Evolutionary conservation across 1,284 basidiomycete species (phyloP).

Genomic region (Ustilago esculenta): DNA sequence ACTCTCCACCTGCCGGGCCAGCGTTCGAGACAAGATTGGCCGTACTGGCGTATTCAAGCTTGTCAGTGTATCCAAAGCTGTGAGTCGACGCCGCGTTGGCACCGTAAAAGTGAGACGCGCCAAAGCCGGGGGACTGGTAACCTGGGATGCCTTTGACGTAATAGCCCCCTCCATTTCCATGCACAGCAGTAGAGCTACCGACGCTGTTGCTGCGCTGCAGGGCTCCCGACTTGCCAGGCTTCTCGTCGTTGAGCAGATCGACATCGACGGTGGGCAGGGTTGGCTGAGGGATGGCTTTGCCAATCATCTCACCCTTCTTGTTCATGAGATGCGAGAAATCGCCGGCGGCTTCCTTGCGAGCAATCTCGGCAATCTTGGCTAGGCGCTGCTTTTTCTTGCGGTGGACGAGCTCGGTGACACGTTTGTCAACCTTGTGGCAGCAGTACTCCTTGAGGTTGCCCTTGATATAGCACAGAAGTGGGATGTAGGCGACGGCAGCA

Average conservation of each 20-base stretch:
- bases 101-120: constrained; percentile 38
- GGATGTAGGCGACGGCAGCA: constrained; percentile 88
- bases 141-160: constrained; percentile 22
- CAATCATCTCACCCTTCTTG: constrained; percentile 86
- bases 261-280: constrained; percentile 91
- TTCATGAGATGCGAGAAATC: constrained; percentile 91
- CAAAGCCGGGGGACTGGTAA: constrained; percentile 28
- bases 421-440: constrained; percentile 97
- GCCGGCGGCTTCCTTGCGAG: constrained; percentile 87
- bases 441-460: constrained; percentile 96
- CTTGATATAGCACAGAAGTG: constrained; percentile 91
- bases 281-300: constrained; percentile 87
- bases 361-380: constrained; percentile 81
- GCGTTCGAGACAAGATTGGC: constrained; percentile 53
- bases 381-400: constrained; percentile 87
- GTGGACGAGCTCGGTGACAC: constrained; percentile 92
- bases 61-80: constrained; percentile 26
- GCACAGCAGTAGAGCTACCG: constrained; percentile 34
- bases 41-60: constrained; percentile 45
- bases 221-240: constrained; percentile 14
- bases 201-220: constrained; percentile 38
- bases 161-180: constrained; percentile 26
- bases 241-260: constrained; percentile 79
- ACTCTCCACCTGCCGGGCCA: constrained; percentile 41
- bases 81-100: constrained; percentile 26